Evolutionary conservation across 306 rosid genomes (phyloP), one percentile per base, ranked within the genome.

Genomic region (Fragaria ananassa): DNA sequence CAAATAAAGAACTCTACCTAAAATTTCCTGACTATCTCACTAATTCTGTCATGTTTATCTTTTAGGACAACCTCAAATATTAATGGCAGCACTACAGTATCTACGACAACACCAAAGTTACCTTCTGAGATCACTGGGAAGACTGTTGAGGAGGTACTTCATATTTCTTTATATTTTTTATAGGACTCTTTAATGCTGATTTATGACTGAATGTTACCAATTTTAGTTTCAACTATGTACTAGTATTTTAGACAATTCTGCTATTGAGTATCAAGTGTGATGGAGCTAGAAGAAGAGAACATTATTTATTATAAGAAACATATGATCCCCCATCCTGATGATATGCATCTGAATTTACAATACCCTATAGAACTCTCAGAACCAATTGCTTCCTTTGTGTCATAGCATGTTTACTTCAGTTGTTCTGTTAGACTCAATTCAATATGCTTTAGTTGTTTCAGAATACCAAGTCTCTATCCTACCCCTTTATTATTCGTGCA

Each of bases 111-210:
- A 46, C 96, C 97, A 67, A 90, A 88, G 82, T 79, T 92, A 72
- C 99, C 99, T 0, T 95, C 97, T 67, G 97, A 95, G 87, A 90
- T 95, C 79, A 90, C 90, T 4, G 98, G 97, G 80, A 95, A 90
- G 85, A 90, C 93, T 73, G 97, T 95, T 78, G 99, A 90, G 81
- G 99, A 95, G 99, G 99, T 92, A 86, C 54, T 74, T 50, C 42
- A 61, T 47, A 68, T 56, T 39, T 46, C 65, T 74, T 37, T 60
- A n/a, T 62, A 53, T 51, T 45, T 50, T 66, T 53, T 21, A 23
- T 49, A 14, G 8, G 1, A 49, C 17, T 49, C 17, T 49, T 21
- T 56, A 74, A 70, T 80, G 11, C 74, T 19, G 49, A 72, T 66
- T 21, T 51, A 11, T 44, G 18, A 41, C 72, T 9, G 45, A 72